Conservation (phyloP, 2,329 filamentous ascomycete species). For the Westerdykella ornata region DNA sequence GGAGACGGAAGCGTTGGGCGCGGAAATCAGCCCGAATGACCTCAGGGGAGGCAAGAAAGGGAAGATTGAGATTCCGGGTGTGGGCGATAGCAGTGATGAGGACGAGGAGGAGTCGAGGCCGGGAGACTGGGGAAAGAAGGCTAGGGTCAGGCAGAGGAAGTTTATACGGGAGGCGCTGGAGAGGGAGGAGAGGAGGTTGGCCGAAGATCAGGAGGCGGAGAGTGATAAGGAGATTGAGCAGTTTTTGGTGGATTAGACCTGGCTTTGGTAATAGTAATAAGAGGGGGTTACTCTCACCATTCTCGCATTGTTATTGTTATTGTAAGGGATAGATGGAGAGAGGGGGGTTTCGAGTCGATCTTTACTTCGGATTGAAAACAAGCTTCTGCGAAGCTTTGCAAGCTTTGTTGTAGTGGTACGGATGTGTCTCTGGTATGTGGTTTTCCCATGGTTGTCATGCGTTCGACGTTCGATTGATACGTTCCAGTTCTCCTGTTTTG, state of each 20-base stretch:
- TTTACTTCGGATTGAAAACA: background rate
- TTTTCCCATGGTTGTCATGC: background rate
- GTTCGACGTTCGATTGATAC: background rate
- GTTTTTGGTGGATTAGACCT: slow-evolving; percentile 51
- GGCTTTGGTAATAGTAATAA: background rate
- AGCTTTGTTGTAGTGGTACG: background rate
- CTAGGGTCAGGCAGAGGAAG: slow-evolving; percentile 60
- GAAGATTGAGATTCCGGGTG: slow-evolving; percentile 48
- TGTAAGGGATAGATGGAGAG: no score
- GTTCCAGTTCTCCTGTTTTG: background rate
- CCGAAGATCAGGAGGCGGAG: slow-evolving; percentile 55
- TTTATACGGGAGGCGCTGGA: slow-evolving; percentile 60
- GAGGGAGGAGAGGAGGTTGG: slow-evolving; percentile 50
- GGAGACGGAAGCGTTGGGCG: slow-evolving; percentile 36
- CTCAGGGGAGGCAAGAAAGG: slow-evolving; percentile 21
- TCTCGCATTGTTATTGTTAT: no score
- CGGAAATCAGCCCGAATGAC: slow-evolving; percentile 29
- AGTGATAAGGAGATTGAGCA: slow-evolving; percentile 72
- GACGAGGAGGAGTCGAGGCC: slow-evolving; percentile 39
- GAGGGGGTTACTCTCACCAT: slow-evolving; percentile 1
- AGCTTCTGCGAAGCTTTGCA: background rate
- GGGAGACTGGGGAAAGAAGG: slow-evolving; percentile 62
- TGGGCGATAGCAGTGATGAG: slow-evolving; percentile 46
- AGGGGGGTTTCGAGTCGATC: background rate
- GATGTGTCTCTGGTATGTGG: no score